These are phyloP conservation scores for Ascocoryne sarcoides DNA, from an alignment of 2,329 filamentous ascomycete species.

Conservation along the genomic window DNA sequence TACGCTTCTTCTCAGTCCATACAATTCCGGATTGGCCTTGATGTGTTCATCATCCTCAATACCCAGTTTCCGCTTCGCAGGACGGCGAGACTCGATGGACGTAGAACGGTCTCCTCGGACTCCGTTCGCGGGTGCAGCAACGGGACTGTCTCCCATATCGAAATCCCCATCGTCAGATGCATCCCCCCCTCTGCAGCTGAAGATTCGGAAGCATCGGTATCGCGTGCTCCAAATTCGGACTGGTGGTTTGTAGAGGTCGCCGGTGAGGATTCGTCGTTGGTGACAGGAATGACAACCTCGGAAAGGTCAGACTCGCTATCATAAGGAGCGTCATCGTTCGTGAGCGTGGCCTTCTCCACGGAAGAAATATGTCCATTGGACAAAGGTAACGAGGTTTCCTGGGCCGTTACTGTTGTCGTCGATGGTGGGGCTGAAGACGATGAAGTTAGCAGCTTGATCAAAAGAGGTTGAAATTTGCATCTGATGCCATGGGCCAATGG, in stretches of 20 bases:
- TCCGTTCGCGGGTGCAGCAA: slow-evolving; percentile 38
- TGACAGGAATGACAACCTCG: slow-evolving; percentile 53
- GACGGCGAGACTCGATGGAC: slow-evolving; percentile 61
- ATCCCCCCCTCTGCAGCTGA: slow-evolving; percentile 35
- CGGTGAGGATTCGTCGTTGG: slow-evolving; percentile 40
- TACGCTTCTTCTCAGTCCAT: slow-evolving; percentile 90
- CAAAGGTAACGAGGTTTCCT: slow-evolving; percentile 53
- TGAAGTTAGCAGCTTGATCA: slow-evolving; percentile 36
- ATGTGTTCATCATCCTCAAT: slow-evolving; percentile 76
- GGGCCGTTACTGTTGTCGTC: slow-evolving; percentile 52
- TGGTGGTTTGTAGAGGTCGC: slow-evolving; percentile 35
- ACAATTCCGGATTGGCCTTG: slow-evolving; percentile 84
- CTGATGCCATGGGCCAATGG: slow-evolving; percentile 15
- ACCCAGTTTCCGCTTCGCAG: slow-evolving; percentile 63
- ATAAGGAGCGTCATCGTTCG: slow-evolving; percentile 35
- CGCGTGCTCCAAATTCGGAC: slow-evolving; percentile 26
- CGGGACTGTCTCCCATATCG: slow-evolving; percentile 56
- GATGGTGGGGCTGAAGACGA: slow-evolving; percentile 45
- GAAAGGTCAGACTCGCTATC: slow-evolving; percentile 70
- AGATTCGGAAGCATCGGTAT: slow-evolving; percentile 24
- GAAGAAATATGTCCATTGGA: slow-evolving; percentile 59
- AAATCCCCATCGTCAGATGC: slow-evolving; percentile 66
- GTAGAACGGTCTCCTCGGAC: slow-evolving; percentile 47
- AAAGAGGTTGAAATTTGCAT: slow-evolving; percentile 13
- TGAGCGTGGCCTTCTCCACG: slow-evolving; percentile 36